A percentile compares a stretch with the other conserved stretches of the same genome.
Evolutionary conservation across 805 yeast species (phyloP).

Genomic region (Myxozyma neotropica): DNA sequence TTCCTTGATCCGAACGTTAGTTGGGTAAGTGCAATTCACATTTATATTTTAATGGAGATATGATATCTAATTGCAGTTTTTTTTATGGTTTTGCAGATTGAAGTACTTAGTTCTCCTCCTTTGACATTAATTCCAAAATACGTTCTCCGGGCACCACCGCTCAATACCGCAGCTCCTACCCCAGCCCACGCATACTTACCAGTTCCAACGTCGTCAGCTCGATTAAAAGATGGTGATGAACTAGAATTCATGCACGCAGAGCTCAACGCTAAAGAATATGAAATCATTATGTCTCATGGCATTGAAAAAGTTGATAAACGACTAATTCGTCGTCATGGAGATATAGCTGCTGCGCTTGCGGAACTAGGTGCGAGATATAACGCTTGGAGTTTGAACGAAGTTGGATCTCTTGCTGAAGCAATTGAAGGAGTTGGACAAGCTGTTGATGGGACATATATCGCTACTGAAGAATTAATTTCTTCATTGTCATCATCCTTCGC

Average conservation of each 20-base stretch:
- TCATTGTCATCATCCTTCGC: constrained; percentile 61
- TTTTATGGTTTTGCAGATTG: constrained; percentile 44
- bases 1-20: constrained; percentile 83
- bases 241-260: constrained; percentile 49
- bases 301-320: constrained; percentile 62
- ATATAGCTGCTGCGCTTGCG: constrained; percentile 64
- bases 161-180: constrained; percentile 58
- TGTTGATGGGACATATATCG: constrained; percentile 62
- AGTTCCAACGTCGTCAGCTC: constrained; percentile 53
- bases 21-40: constrained; percentile 51
- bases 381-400: constrained; percentile 58
- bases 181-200: constrained; percentile 67
- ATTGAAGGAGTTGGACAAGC: constrained; percentile 86
- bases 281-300: constrained; percentile 49
- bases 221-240: constrained; percentile 45
- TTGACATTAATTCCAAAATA: constrained; percentile 56
- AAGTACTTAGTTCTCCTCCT: constrained; percentile 63
- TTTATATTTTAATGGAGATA: neutral
- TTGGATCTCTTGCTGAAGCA: constrained; percentile 50
- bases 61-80: neutral
- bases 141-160: constrained; percentile 62
- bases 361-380: constrained; percentile 76
- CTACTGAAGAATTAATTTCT: constrained; percentile 55
- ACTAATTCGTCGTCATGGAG: constrained; percentile 57
- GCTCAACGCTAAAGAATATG: constrained; percentile 50